These are phyloP conservation scores for Tetracentron sinense DNA, from an alignment of 164 flowering plant species.

Conservation along the genomic window DNA sequence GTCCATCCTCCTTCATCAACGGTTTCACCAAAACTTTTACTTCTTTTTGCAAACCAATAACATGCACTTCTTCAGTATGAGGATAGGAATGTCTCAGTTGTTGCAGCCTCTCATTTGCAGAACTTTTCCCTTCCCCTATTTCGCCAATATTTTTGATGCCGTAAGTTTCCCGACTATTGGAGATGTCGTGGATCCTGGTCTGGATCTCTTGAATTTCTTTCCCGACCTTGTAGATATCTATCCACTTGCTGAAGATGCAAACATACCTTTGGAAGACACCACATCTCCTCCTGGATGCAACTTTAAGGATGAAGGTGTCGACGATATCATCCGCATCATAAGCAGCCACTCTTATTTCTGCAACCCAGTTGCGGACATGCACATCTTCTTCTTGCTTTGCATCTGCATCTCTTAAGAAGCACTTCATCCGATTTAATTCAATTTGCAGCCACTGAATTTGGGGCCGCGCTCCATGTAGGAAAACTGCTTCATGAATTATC, in stretches of 20 bases:
- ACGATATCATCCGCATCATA: no score
- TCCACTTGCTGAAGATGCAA: not conserved
- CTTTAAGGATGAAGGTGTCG: not conserved
- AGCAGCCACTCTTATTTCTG: no score
- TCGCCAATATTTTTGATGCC: not conserved
- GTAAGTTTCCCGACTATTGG: not conserved
- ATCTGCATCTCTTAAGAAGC: not conserved
- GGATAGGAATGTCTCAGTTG: not conserved
- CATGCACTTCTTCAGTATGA: not conserved
- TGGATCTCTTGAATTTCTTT: not conserved
- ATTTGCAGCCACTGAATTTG: not conserved
- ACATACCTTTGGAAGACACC: not conserved
- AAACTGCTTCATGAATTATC: no score
- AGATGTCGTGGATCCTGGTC: not conserved
- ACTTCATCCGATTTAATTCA: not conserved
- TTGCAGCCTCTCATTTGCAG: not conserved
- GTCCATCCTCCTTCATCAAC: not conserved
- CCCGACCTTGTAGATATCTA: not conserved
- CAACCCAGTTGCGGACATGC: no score
- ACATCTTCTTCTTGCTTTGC: no score
- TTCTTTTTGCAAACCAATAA: constrained; percentile 8
- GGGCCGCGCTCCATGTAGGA: not conserved
- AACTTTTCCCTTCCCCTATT: not conserved
- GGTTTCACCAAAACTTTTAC: not conserved
- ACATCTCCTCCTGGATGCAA: not conserved